These are phyloP conservation scores for Calonectria hongkongensis DNA, from an alignment of 2,329 filamentous ascomycete genomes.

Conservation along the genomic window DNA sequence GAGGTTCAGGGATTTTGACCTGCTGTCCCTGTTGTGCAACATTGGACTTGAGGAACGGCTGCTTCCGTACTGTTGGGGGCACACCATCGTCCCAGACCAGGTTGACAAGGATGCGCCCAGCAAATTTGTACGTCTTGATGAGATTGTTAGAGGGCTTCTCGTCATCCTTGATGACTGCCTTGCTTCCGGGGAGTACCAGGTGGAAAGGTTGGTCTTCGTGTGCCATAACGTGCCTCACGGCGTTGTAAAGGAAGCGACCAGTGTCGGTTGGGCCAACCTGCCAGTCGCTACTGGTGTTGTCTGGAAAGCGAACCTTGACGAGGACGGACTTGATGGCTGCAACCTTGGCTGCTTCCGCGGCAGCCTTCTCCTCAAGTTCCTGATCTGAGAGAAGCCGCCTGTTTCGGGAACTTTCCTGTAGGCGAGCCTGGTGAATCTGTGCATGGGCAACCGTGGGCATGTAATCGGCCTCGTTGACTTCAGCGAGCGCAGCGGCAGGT, in stretches of 20 bases:
- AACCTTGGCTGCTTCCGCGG: conserved; percentile 79
- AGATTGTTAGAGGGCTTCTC: conserved; percentile 71
- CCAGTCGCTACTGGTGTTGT: conserved; percentile 86
- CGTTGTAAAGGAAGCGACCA: conserved; percentile 82
- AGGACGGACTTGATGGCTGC: conserved; percentile 80
- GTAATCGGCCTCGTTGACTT: conserved; percentile 84
- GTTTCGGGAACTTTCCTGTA: conserved; percentile 79
- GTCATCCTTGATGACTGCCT: conserved; percentile 68
- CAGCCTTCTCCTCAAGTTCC: conserved; percentile 83
- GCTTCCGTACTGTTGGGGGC: conserved; percentile 71
- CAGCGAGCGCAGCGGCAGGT: conserved; percentile 82
- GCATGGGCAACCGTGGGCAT: conserved; percentile 84
- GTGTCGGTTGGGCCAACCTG: conserved; percentile 82
- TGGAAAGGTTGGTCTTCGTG: conserved; percentile 80
- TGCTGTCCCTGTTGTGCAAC: conserved; percentile 79
- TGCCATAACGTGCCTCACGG: conserved; percentile 83
- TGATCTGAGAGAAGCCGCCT: conserved; percentile 87
- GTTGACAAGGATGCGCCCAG: conserved; percentile 83
- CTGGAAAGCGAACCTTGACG: conserved; percentile 90
- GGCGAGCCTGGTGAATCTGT: conserved; percentile 82
- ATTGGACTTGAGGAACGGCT: conserved; percentile 74
- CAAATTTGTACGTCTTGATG: conserved; percentile 84
- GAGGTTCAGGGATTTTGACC: conserved; percentile 78
- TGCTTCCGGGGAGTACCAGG: conserved; percentile 78
- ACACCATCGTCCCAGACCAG: conserved; percentile 83